phyloP scores from a whole-genome alignment of 768 basidiomycete species.

The Amanita polypyramis region DNA sequence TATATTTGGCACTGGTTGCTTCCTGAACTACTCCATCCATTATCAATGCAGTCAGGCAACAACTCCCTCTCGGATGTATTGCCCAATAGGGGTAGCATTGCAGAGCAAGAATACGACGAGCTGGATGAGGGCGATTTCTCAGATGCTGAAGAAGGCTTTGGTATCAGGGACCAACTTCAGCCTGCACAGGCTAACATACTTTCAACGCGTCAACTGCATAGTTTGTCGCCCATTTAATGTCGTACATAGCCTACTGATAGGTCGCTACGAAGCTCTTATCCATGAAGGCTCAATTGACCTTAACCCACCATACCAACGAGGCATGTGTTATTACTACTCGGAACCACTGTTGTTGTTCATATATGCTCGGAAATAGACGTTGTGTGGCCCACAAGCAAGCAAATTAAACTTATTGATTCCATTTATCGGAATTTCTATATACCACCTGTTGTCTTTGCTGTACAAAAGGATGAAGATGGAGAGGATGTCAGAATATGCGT shows the following conservation, averaged over 20 bases:
- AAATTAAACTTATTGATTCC: constrained; percentile 65
- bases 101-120: constrained; percentile 34
- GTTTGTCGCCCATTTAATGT: constrained; percentile 20
- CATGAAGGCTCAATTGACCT: constrained; percentile 64
- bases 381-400: constrained; percentile 67
- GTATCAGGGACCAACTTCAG: constrained; percentile 29
- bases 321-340: constrained; percentile 29
- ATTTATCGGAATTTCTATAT: constrained; percentile 71
- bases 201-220: constrained; percentile 35
- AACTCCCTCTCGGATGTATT: neutral
- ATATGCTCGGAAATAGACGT: constrained; percentile 39
- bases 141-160: constrained; percentile 33
- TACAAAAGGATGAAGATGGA: constrained; percentile 41
- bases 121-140: constrained; percentile 35
- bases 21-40: neutral
- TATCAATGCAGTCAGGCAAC: neutral
- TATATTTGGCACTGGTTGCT: constrained; percentile 4
- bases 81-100: neutral
- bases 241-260: neutral
- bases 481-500: constrained; percentile 54
- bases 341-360: too few relatives aligned
- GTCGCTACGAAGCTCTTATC: constrained; percentile 36
- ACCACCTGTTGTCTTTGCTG: constrained; percentile 71
- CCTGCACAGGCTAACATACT: constrained; percentile 29
- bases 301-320: constrained; percentile 65